A percentile compares a stretch with the other conserved stretches of the same genome.
Conservation (phyloP, 2,329 filamentous ascomycete species). For the Tolypocladium paradoxum region DNA sequence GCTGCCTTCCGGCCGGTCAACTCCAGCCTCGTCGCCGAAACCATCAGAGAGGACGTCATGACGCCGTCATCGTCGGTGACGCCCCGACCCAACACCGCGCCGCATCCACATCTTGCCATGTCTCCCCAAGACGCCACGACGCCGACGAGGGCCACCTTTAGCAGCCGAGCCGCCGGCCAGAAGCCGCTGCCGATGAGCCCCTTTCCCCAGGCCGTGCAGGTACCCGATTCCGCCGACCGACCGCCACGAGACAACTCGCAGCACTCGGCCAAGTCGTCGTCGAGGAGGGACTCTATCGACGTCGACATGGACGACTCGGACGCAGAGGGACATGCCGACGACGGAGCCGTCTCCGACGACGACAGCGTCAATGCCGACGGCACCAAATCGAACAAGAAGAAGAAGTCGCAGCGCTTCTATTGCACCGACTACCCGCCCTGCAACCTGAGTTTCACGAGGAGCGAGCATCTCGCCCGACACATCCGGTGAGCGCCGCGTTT, state of each 20-base stretch:
- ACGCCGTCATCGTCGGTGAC: constrained; percentile 20
- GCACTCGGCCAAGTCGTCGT: constrained; percentile 45
- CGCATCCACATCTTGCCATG: constrained; percentile 16
- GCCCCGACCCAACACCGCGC: constrained; percentile 24
- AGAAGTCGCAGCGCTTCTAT: constrained; percentile 92
- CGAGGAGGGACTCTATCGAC: constrained; percentile 48
- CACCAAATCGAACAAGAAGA: constrained; percentile 76
- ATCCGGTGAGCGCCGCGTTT: constrained; percentile 53
- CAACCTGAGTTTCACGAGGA: constrained; percentile 87
- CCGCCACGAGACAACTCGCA: constrained; percentile 42
- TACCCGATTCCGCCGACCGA: constrained; percentile 32
- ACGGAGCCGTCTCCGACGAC: constrained; percentile 49
- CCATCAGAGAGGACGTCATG: constrained; percentile 24
- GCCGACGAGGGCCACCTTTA: constrained; percentile 50
- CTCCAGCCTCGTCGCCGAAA: constrained; percentile 22
- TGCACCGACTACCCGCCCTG: constrained; percentile 93
- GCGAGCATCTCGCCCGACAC: constrained; percentile 88
- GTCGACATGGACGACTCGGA: constrained; percentile 70
- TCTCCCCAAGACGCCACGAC: constrained; percentile 41
- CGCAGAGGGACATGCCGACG: constrained; percentile 42
- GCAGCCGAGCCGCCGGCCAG: constrained; percentile 31
- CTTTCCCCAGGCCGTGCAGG: constrained; percentile 38
- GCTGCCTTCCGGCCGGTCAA: constrained; percentile 39
- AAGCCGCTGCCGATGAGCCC: constrained; percentile 42
- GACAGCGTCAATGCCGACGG: constrained; percentile 54